Evolutionary conservation across 805 yeast genomes (phyloP).

Genomic region (Candida orba): DNA sequence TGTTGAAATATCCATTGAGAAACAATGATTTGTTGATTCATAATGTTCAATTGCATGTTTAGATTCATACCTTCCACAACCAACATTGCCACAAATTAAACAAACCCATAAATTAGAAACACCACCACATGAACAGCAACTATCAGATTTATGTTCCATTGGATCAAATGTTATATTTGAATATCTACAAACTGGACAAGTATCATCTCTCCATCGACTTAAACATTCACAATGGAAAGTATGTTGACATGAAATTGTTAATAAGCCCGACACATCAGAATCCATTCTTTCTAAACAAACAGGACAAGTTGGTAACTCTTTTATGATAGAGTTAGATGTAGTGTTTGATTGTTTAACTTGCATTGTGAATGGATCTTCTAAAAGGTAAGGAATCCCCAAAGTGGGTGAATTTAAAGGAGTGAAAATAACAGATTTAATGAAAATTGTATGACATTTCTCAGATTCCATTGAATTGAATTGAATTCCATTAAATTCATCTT

Average conservation of each 20-base stretch:
- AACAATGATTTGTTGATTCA: constrained; percentile 72
- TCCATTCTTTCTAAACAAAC: constrained; percentile 90
- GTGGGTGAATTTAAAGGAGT: constrained; percentile 18
- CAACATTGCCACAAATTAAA: constrained; percentile 83
- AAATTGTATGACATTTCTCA: constrained; percentile 73
- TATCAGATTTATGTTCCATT: constrained; percentile 12
- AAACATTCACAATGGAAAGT: constrained; percentile 87
- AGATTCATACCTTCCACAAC: constrained; percentile 81
- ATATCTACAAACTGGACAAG: constrained; percentile 87
- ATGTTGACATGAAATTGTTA: constrained; percentile 89
- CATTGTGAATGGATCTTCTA: constrained; percentile 66
- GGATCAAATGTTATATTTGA: constrained; percentile 36
- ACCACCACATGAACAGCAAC: constrained; percentile 52
- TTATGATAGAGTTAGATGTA: constrained; percentile 18
- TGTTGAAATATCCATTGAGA: constrained; percentile 79
- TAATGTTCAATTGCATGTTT: constrained; percentile 85
- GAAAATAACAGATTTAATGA: constrained; percentile 38
- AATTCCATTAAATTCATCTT: constrained; percentile 59
- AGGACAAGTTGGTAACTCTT: constrained; percentile 87
- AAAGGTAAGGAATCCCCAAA: constrained; percentile 53
- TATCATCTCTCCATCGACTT: constrained; percentile 82
- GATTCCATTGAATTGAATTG: constrained; percentile 84
- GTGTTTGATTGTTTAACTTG: constrained; percentile 15
- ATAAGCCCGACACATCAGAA: constrained; percentile 65
- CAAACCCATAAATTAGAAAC: constrained; percentile 78